Evolutionary conservation across 2,329 filamentous ascomycete species (phyloP).

Genomic region (Diaporthe sp.): DNA sequence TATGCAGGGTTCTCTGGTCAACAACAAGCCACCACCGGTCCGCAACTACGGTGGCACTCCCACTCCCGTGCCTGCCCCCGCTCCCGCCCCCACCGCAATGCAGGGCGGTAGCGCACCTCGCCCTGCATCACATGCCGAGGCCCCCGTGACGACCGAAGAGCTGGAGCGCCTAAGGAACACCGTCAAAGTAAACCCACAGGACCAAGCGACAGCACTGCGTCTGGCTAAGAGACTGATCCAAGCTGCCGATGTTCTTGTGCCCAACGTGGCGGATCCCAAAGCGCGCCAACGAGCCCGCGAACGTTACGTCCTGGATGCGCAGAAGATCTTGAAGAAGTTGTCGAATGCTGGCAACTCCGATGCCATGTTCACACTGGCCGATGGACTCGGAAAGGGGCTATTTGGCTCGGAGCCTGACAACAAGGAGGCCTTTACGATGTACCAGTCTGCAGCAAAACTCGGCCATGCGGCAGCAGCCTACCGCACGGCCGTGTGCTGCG

Average conservation of each 20-base stretch:
- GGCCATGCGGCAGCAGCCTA: constrained; percentile 91
- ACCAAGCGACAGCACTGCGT: constrained; percentile 78
- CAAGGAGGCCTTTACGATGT: constrained; percentile 93
- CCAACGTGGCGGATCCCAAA: constrained; percentile 75
- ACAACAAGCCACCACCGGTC: constrained; percentile 70
- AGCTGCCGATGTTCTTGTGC: constrained; percentile 82
- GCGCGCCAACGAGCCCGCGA: constrained; percentile 83
- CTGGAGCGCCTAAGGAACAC: constrained; percentile 80
- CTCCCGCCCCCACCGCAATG: constrained; percentile 45
- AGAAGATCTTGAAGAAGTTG: constrained; percentile 93
- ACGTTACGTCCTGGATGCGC: constrained; percentile 85
- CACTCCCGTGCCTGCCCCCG: constrained; percentile 50
- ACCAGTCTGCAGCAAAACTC: constrained; percentile 92
- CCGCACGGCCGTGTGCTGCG: constrained; percentile 95
- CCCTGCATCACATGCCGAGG: constrained; percentile 51
- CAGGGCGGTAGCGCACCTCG: constrained; percentile 14
- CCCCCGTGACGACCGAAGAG: constrained; percentile 82
- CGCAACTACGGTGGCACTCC: constrained; percentile 67
- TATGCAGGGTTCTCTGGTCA: constrained; percentile 71
- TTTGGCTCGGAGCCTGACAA: constrained; percentile 85
- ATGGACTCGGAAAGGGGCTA: constrained; percentile 86
- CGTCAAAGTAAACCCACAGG: constrained; percentile 79
- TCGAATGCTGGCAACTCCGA: constrained; percentile 80
- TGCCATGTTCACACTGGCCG: constrained; percentile 94
- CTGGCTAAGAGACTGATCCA: constrained; percentile 90